These are phyloP conservation scores for Candida suzukii DNA, from an alignment of 805 yeast genomes.

Conservation along the genomic window DNA sequence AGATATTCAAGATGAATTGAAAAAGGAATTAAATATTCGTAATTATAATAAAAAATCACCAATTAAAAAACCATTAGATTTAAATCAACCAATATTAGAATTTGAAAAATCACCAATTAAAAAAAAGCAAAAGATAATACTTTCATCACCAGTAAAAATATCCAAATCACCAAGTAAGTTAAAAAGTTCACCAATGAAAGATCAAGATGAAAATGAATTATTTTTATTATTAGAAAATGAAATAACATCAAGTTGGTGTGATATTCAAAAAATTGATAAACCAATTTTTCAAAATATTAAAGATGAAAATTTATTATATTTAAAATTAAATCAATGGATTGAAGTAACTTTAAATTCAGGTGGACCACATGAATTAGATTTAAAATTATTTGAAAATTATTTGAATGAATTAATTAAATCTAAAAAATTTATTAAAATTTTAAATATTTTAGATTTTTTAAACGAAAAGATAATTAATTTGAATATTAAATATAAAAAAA, in stretches of 20 bases:
- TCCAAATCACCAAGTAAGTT: too few relatives aligned
- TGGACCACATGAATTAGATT: slow-evolving; percentile 18
- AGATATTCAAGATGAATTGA: slow-evolving; percentile 58
- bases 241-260: not conserved
- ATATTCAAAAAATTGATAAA: too few relatives aligned
- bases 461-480: too few relatives aligned
- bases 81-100: not conserved
- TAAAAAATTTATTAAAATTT: not conserved
- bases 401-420: slow-evolving; percentile 13
- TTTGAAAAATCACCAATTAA: slow-evolving; percentile 10
- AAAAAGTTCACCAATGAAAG: not conserved
- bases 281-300: slow-evolving; percentile 18
- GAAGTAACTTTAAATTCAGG: slow-evolving; percentile 12
- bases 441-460: not conserved
- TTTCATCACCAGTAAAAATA: too few relatives aligned
- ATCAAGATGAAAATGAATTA: not conserved
- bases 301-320: slow-evolving; percentile 7
- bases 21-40: slow-evolving; percentile 43
- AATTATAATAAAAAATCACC: slow-evolving; percentile 11
- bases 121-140: too few relatives aligned
- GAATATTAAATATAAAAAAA: not conserved
- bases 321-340: slow-evolving; percentile 17
- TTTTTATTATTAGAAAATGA: not conserved
- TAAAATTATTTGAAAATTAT: slow-evolving; percentile 20
- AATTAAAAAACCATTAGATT: slow-evolving; percentile 8